Evolutionary conservation across 805 yeast genomes (phyloP), one percentile per base, ranked within the genome.

Genomic region (Candida corydali): DNA sequence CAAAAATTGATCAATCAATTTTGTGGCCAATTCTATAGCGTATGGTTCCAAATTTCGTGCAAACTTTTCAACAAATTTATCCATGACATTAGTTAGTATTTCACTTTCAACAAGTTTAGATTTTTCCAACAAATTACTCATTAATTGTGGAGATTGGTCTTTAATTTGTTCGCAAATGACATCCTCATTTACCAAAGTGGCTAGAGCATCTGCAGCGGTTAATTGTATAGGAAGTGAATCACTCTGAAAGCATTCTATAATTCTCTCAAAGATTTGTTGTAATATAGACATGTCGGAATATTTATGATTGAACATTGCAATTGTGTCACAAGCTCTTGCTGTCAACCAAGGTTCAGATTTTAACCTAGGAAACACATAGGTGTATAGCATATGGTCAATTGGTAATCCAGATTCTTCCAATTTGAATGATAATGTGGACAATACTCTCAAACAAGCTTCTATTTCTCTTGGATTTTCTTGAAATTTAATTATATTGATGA

Each of bases 1-100:
- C 51, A 85, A 51, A 51, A 89, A 87, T 54, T 91, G 96, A 38
- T 79, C 79, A 11, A 80, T 78, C 50, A 83, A 65, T 54, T 77
- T 74, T 6, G 60, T 27, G 12, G 59, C 47, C 65, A 79, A 58
- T 46, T 68, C 66, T 23, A 55, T 50, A 33, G 66, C 65, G 43
- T 59, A 67, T 6, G 72, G 70, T 38, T 62, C 70, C 42, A 68
- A 59, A 45, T 63, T 63, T 19, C 54, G 48, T 3, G 73, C 65
- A 42, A 68, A 68, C 39, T 57, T 65, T 41, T 64, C 68, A 15
- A 68, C 73, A 44, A 68, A 66, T 3, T 62, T 60, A 32, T 68
- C 73, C 73, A 68, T 68, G 5, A 67, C 70, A 20, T 57, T 57
- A 12, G 72, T 63, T 42, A 68, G 55, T 23, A 65, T 63, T 43